Evolutionary conservation across 768 basidiomycete species (phyloP), one percentile per base, ranked within the genome.

Genomic region (Boletus rufocinnamomeus): DNA sequence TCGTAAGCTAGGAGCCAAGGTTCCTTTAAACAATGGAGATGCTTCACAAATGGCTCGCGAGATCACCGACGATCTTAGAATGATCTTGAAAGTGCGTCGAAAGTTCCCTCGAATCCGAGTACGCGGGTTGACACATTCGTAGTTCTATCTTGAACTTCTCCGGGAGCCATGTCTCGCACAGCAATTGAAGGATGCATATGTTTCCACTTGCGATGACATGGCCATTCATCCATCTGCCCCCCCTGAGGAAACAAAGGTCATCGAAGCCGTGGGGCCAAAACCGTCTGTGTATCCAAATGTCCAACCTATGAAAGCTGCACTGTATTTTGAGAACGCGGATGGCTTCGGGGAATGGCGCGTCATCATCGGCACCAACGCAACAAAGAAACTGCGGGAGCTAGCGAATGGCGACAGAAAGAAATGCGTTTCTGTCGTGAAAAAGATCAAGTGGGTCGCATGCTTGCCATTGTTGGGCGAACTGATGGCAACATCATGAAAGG

Each of bases 271-370:
- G 34, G 34, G 14, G 34, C 34, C 34, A 35, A 35, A 14, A 13
- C 34, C 34, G 13, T 14, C 34, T 6, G 77, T 75, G 1, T 80
- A 73, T 52, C 82, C 83, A 0, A 72, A 72, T 51, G 78, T 84
- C 0, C 84, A 82, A 51, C 82, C 85, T 0, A 77, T 85, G 76
- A 86, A 82, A 68, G 80, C 84, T 63, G 84, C 83, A 0, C 69
- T 86, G 1, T 80, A 85, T 66, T 85, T 86, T 57, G 81, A 85
- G 27, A 83, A 77, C 41, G 78, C 80, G 0, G 76, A 80, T 10
- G 83, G 82, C 0, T 86, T 88, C 44, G 88, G 88, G 3, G 77
- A 81, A 25, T 89, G 88, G 88, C 73, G 73, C 0, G 80, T 89
- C 50, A 69, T 85, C 19, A 80, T 87, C 6, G 80, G 82, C 8